Base-by-base conservation (phyloP, 495 filamentous ascomycete genomes). In the Penicillium antarcticum region DNA sequence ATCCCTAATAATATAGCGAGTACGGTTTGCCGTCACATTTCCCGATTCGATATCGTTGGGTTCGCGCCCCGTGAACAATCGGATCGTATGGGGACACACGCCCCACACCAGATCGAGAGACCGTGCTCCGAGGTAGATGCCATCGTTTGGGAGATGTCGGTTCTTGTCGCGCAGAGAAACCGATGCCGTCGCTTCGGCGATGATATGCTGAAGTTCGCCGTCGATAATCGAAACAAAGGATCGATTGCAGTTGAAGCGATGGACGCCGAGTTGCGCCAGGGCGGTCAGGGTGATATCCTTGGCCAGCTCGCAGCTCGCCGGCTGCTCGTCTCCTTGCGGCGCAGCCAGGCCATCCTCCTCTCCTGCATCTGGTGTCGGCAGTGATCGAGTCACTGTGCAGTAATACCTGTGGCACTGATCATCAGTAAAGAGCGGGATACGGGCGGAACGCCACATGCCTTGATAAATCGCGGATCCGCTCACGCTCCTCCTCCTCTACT, bases 151-250 rank as follows among this genome's bases (percentile, higher is more conserved):
- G 18, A 58, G 50, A 45, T 70, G 58, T 18, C 57, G 58, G 35
- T 71, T 53, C 24, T 63, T 63, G 38, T 70, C 42, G 10, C 62
- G 59, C 5, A 83, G 58, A 0, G 80, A 80, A 0, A 83, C 45
- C 0, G 77, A 77, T 14, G 65, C 69, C 1, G 83, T 83, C 1
- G 82, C 81, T 55, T 88, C 85, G 17, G 85, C 83, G 14, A 87
- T 70, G 32, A 87, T 73, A 51, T 84, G 80, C 57, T 84, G 79
- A 35, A 71, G 68, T 5, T 75, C 71, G 21, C 72, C 68, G 55
- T 84, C 84, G 52, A 85, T 80, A 31, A 88, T 71, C 2, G 79
- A 83, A 12, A 87, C 74, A 53, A 85, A 72, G 16, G 68, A 71
- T 8, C 83, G 80, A 35, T 74, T 73, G 34, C 71, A 72, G 29